phyloP scores from a whole-genome alignment of 495 filamentous ascomycete species.

The Neurospora sp. region DNA sequence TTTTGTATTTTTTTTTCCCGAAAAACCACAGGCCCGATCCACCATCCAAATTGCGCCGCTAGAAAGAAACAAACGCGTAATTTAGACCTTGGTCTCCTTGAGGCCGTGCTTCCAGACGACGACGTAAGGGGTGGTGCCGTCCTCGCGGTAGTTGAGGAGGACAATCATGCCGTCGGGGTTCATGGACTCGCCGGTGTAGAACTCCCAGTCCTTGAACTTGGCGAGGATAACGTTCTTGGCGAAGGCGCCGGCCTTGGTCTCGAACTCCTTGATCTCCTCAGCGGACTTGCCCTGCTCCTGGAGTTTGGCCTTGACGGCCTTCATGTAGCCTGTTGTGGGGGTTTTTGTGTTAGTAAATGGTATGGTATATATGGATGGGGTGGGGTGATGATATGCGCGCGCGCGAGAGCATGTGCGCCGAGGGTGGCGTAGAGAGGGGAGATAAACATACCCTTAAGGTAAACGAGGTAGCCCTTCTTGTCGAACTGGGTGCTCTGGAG shows the following conservation, averaged over 20 bases:
- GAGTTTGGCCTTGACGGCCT: constrained; percentile 63
- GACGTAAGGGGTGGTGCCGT: constrained; percentile 82
- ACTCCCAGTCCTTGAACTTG: constrained; percentile 92
- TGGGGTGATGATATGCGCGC: neutral
- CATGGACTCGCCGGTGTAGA: constrained; percentile 86
- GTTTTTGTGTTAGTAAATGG: neutral
- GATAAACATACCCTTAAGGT: constrained; percentile 64
- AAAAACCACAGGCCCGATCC: neutral
- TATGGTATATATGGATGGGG: neutral
- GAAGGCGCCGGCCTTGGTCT: constrained; percentile 57
- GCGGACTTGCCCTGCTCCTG: constrained; percentile 48
- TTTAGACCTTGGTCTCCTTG: constrained; percentile 83
- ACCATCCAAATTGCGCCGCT: neutral
- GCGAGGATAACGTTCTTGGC: constrained; percentile 67
- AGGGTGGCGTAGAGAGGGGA: too few species aligned
- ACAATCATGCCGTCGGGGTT: constrained; percentile 89
- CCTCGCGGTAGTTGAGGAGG: constrained; percentile 94
- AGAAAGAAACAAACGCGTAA: neutral
- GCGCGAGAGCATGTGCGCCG: neutral
- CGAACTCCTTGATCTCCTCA: constrained; percentile 63
- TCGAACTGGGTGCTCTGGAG: constrained; percentile 66
- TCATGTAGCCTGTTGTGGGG: constrained; percentile 64
- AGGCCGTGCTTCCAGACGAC: constrained; percentile 95
- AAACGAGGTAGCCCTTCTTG: constrained; percentile 69
- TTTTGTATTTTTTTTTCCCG: neutral